Base-by-base conservation (phyloP, 1,284 basidiomycete genomes). In the Trametes hirsuta region DNA sequence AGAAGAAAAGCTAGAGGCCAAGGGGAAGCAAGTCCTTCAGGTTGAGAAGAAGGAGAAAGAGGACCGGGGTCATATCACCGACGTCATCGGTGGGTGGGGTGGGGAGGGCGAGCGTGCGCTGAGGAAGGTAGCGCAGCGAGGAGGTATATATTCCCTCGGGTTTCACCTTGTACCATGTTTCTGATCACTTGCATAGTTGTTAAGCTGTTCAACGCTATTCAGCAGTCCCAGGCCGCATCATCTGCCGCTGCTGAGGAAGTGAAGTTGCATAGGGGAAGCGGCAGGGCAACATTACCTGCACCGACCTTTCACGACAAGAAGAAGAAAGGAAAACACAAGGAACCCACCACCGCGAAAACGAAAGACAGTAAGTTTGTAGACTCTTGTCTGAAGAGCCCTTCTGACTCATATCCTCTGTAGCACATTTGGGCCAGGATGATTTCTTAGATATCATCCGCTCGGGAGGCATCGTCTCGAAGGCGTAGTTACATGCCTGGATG, bases 21-120 rank as follows among this genome's bases (percentile, higher is more conserved):
- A 83, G 68, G 91, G 89, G 1, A 87, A 84, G 71, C 90, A 86
- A 65, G 80, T 85, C 1, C 76, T 91, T 12, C 85, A 84, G 63
- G 74, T 82, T 18, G 90, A 93, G 71, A 85, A 80, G 75, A 93
- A 87, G 73, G 88, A 88, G 64, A 87, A 81, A 65, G 91, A 93
- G 67, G 91, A 93, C 66, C 86, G 80, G 66, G 85, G 87, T 1
- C 79, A 87, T 60, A 79, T 92, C 61, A 83, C 75, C 48, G 91
- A 93, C 72, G 84, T 90, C 4, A 93, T 93, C 66, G 91, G 87
- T 47, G 91, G 90, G 21, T 93, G 91, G 91, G 91, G 91, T 37
- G 88, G 82, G 9, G 91, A 93, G 72, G 80, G 84, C 64, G 91
- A 93, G 71, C 77, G 91, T 55, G 84, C 84, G 3, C 72, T 93